phyloP scores from a whole-genome alignment of 1,284 basidiomycete species.

The Cerrena zonata region DNA sequence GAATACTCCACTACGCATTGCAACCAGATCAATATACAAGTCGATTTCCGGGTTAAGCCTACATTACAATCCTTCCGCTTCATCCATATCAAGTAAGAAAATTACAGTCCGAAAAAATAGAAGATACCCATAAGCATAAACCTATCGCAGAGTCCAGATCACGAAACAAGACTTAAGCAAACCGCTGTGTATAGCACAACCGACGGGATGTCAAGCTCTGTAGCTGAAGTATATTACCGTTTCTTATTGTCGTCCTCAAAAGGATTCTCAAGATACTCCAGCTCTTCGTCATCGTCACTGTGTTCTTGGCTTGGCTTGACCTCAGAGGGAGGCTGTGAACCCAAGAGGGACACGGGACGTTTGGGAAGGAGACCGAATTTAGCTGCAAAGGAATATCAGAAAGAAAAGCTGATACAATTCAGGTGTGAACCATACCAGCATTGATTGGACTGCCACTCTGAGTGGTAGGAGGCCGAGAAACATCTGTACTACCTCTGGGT shows the following conservation, averaged over 20 bases:
- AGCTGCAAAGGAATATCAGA: slow-evolving; percentile 21
- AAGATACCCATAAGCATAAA: no score
- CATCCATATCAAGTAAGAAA: no score
- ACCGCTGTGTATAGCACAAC: neutral
- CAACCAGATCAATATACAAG: no score
- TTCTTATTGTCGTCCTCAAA: slow-evolving; percentile 46
- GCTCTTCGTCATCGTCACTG: slow-evolving; percentile 38
- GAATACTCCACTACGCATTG: no score
- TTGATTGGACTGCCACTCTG: slow-evolving; percentile 27
- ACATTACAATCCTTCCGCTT: no score
- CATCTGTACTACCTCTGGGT: slow-evolving; percentile 19
- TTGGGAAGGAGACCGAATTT: slow-evolving; percentile 73
- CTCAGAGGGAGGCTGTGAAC: slow-evolving; percentile 28
- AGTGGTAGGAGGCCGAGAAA: slow-evolving; percentile 24
- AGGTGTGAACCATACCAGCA: slow-evolving; percentile 21
- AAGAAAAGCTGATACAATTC: neutral
- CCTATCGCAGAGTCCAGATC: no score
- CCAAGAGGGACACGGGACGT: slow-evolving; percentile 64
- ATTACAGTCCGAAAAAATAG: no score
- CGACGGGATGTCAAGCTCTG: no score
- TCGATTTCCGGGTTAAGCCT: no score
- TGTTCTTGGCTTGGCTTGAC: slow-evolving; percentile 20
- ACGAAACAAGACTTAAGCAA: no score
- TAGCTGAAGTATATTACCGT: neutral
- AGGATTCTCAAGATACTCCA: slow-evolving; percentile 65